Evolutionary conservation across 495 filamentous ascomycete species (phyloP), one percentile per base, ranked within the genome.

Genomic region (Penicillium cataractarum): DNA sequence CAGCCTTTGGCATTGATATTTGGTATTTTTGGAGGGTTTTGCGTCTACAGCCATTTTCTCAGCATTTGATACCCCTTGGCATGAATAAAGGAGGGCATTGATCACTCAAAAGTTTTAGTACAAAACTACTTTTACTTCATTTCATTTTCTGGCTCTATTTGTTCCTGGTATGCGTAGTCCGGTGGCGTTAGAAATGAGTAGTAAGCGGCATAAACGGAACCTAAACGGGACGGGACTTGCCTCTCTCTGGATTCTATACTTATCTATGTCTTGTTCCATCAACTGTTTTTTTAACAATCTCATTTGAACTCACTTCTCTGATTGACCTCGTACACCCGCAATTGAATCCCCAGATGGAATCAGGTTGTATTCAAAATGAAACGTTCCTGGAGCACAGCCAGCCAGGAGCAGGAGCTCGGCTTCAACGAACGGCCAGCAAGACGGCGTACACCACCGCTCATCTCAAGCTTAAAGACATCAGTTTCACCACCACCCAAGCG

Each of bases 401-500:
- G 46, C 27, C 39, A 35, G 39, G 56, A 60, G 8, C 17, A 35
- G 39, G 52, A 62, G 17, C 24, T 54, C 46, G 37, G 40, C 24
- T 5, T 6, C 21, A 21, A 33, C 10, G n/a, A 29, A 33, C 51
- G 7, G 21, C 12, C 21, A 6, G 53, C 13, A 12, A 24, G 37
- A n/a, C 10, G 21, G 27, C n/a, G 50, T 6, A 17, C 27, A 13
- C 6, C 9, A 21, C 44, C 57, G 17, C 4, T 44, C 12, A 51
- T 71, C 19, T 35, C 46, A 4, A 71, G 60, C 26, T 26, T 71
- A 0, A 57, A 26, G 19, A 51, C 22, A n/a, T 44, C 68, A 21
- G 60, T 71, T 0, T 71, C 68, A 21, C 68, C 68, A 3, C 68
- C 68, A 44, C 60, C 8, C 17, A 51, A 12, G 27, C 48, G 31